Conservation (phyloP, 2,329 filamentous ascomycete genomes). For the Blastomyces percursus region DNA sequence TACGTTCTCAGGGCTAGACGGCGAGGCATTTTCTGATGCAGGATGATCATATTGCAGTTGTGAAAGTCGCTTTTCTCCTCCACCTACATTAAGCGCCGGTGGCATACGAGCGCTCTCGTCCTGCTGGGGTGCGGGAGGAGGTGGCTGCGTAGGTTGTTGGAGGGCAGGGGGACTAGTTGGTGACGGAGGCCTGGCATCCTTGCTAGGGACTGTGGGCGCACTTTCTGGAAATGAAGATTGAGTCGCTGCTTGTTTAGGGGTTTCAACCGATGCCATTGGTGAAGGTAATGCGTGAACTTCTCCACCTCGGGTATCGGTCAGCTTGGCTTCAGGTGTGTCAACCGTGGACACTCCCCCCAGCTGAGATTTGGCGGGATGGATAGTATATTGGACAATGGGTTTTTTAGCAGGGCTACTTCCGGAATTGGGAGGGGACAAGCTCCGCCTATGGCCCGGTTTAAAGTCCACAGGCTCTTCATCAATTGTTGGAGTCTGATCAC, state of each 20-base stretch:
- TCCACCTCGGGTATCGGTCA: not conserved
- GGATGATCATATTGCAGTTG: not conserved
- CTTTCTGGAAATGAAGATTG: not conserved
- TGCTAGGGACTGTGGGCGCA: not conserved
- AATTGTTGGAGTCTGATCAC: conserved; percentile 43
- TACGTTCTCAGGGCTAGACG: conserved; percentile 26
- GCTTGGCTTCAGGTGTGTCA: not conserved
- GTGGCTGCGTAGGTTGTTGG: conserved; percentile 8
- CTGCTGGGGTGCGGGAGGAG: conserved; percentile 27
- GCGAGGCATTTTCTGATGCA: conserved; percentile 26
- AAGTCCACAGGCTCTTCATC: conserved; percentile 43
- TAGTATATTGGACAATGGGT: conserved; percentile 41
- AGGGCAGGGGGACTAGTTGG: not conserved
- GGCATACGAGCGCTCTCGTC: conserved; percentile 17
- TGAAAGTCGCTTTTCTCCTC: not conserved
- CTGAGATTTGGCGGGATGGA: conserved; percentile 31
- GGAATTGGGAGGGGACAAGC: conserved; percentile 47
- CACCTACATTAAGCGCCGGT: not conserved
- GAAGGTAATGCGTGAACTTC: not conserved
- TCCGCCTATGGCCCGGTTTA: conserved; percentile 45
- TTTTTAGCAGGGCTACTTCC: conserved; percentile 52
- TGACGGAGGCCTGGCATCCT: not conserved
- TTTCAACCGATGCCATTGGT: not conserved
- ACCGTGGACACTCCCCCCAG: conserved; percentile 28
- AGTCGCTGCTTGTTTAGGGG: not conserved